A percentile compares a stretch with the other conserved stretches of the same genome.
These are phyloP conservation scores for Vaccinium vitisidaea DNA, from an alignment of 148 eudicot genomes.

Conservation along the genomic window DNA sequence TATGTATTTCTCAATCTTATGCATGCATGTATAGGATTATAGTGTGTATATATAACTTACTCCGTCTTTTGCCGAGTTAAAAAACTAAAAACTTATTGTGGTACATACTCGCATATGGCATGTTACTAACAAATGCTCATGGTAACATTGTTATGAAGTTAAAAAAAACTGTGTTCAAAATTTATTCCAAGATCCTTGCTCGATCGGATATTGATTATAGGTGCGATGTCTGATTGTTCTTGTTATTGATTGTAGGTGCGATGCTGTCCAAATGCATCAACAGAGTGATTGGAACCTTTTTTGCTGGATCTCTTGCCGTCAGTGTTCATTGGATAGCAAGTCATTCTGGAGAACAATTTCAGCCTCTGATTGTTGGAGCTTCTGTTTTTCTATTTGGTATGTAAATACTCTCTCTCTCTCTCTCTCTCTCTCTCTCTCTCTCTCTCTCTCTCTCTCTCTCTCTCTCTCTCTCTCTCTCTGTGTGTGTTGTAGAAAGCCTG, in stretches of 20 bases:
- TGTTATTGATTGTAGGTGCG: constrained; percentile 47
- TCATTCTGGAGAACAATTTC: constrained; percentile 52
- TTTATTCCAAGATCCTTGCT: neutral
- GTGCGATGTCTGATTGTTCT: neutral
- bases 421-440: no score
- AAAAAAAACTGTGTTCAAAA: neutral
- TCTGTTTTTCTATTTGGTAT: constrained; percentile 65
- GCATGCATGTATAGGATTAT: neutral
- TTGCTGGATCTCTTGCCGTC: constrained; percentile 74
- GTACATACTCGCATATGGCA: neutral
- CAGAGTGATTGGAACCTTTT: constrained; percentile 54
- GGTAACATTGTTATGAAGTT: neutral
- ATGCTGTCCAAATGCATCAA: constrained; percentile 67
- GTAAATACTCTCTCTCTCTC: neutral
- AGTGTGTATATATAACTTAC: no score
- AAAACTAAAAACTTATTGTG: neutral
- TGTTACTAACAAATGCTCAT: neutral
- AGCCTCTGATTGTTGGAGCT: constrained; percentile 64
- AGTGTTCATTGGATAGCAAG: constrained; percentile 78
- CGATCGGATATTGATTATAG: neutral
- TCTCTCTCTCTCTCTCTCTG: no score
- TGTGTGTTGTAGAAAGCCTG: neutral
- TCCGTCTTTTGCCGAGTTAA: no score
- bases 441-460: no score
- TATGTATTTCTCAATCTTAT: constrained; percentile 27